Conservation (phyloP, 225 moss, liverwort and hornwort species). For the Takakia lepidozioides region DNA sequence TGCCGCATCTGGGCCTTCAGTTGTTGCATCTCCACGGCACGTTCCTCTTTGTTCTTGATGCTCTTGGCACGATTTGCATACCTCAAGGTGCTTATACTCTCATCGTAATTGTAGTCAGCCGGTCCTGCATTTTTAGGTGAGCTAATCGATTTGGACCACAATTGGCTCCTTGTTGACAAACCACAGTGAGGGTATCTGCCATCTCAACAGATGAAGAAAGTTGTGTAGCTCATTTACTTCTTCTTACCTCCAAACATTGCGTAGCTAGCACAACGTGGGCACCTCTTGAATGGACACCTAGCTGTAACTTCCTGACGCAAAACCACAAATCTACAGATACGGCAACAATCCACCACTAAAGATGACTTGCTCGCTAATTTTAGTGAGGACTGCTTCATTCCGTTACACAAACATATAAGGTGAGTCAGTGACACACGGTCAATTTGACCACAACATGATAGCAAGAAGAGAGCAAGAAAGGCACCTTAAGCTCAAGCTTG, state of each 20-base stretch:
- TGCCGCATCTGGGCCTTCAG: slow-evolving; percentile 81
- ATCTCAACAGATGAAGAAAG: too few species aligned
- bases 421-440: too few species aligned
- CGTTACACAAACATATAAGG: too few species aligned
- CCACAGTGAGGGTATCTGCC: slow-evolving; percentile 60
- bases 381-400: too few species aligned
- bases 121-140: slow-evolving; percentile 31
- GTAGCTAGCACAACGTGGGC: too few species aligned
- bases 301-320: too few species aligned
- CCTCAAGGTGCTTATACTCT: slow-evolving; percentile 87
- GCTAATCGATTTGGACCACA: slow-evolving; percentile 79
- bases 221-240: too few species aligned
- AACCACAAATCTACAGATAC: too few species aligned
- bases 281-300: too few species aligned
- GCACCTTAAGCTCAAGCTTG: slow-evolving; percentile 84
- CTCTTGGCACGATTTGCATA: slow-evolving; percentile 97
- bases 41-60: slow-evolving; percentile 76
- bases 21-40: slow-evolving; percentile 71
- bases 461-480: slow-evolving; percentile 5
- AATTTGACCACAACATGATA: background rate
- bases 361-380: too few species aligned
- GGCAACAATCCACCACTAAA: too few species aligned
- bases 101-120: slow-evolving; percentile 92
- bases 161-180: slow-evolving; percentile 87
- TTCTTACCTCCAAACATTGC: too few species aligned